phyloP scores from a whole-genome alignment of 1,139 yeast species.

The Candida tetrigidarum region DNA sequence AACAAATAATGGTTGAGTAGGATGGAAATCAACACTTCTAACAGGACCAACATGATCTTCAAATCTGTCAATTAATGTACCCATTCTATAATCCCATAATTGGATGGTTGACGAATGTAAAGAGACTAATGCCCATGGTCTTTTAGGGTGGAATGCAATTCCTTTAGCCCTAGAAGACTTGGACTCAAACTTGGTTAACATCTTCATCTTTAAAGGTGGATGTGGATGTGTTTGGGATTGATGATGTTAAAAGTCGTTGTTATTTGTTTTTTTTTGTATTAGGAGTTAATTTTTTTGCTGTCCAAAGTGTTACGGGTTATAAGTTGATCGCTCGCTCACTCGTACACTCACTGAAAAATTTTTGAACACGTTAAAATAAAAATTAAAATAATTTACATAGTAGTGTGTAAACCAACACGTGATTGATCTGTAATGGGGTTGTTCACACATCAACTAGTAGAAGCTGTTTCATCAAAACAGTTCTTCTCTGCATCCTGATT shows the following conservation, averaged over 20 bases:
- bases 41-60: constrained; percentile 99
- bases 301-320: neutral
- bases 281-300: neutral
- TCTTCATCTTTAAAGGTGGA: constrained; percentile 85
- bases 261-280: neutral
- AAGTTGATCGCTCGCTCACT: neutral
- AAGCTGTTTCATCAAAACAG: too few relatives aligned
- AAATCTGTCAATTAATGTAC: constrained; percentile 92
- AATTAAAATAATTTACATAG: neutral
- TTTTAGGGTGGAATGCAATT: constrained; percentile 95
- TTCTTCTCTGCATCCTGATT: too few relatives aligned
- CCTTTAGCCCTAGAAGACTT: constrained; percentile 99
- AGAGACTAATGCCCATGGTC: constrained; percentile 97
- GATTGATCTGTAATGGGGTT: too few relatives aligned
- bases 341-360: constrained; percentile 5
- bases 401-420: neutral
- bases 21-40: constrained; percentile 93
- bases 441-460: neutral
- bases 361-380: constrained; percentile 7
- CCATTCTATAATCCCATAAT: constrained; percentile 99
- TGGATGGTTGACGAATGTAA: constrained; percentile 95
- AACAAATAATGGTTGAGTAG: constrained; percentile 95
- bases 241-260: too few relatives aligned
- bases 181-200: constrained; percentile 97
- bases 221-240: neutral